phyloP scores from a whole-genome alignment of 495 filamentous ascomycete genomes.

The Apiosordaria backusii region DNA sequence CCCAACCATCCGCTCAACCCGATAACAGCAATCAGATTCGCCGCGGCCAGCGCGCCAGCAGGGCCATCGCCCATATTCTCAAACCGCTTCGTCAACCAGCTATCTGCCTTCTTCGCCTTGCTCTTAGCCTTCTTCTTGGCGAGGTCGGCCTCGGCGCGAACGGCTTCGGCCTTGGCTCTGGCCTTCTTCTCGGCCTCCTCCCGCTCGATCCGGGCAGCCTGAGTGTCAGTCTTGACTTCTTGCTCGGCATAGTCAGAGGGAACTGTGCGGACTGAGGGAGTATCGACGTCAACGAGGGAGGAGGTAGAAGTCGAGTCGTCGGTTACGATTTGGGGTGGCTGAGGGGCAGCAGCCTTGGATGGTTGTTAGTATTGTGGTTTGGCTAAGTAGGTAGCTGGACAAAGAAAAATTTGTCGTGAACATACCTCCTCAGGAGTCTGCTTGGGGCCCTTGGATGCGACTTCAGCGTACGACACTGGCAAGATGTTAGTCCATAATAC shows the following conservation, averaged over 20 bases:
- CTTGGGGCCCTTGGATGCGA: conserved; percentile 68
- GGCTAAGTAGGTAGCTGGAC: background rate
- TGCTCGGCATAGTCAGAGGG: conserved; percentile 62
- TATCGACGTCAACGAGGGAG: conserved; percentile 74
- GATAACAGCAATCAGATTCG: conserved; percentile 42
- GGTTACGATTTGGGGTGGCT: conserved; percentile 58
- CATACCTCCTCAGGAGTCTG: conserved; percentile 69
- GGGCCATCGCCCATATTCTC: conserved; percentile 27
- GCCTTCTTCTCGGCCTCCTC: conserved; percentile 47
- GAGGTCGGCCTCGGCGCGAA: conserved; percentile 45
- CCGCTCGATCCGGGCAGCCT: conserved; percentile 61
- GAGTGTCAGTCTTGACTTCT: conserved; percentile 67
- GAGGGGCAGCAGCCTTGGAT: conserved; percentile 61
- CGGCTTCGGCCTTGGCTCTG: conserved; percentile 42
- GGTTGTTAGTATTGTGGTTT: background rate
- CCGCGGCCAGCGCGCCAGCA: conserved; percentile 34
- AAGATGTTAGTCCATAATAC: background rate
- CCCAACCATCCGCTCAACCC: conserved; percentile 46
- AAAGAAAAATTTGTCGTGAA: background rate
- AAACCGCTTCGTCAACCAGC: conserved; percentile 36
- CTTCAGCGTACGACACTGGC: conserved; percentile 73
- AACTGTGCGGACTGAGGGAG: conserved; percentile 65
- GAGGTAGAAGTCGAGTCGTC: conserved; percentile 52
- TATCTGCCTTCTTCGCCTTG: conserved; percentile 41
- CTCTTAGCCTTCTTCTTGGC: conserved; percentile 50